A percentile compares a stretch with the other conserved stretches of the same genome.
phyloP scores from a whole-genome alignment of 352 stramenopile genomes.

The Phytophthora podocarpi region DNA sequence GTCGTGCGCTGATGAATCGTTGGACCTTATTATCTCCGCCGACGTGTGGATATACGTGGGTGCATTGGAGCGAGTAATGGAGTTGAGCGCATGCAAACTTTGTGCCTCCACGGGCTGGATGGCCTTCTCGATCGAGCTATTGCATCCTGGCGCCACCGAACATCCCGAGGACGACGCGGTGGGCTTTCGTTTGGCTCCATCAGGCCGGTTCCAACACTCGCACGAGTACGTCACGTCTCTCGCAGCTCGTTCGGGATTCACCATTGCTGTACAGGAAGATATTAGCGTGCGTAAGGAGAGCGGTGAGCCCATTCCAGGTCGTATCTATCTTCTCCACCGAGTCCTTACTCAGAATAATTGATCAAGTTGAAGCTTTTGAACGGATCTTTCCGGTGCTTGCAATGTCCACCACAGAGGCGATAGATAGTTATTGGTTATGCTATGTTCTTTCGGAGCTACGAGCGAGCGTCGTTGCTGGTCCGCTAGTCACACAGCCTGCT shows the following conservation, averaged over 20 bases:
- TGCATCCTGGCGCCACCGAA: slow-evolving; percentile 12
- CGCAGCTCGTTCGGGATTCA: slow-evolving; percentile 44
- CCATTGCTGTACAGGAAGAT: slow-evolving; percentile 41
- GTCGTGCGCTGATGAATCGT: slow-evolving; percentile 38
- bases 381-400: slow-evolving; percentile 20
- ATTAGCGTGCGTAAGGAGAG: slow-evolving; percentile 78
- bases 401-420: slow-evolving; percentile 15
- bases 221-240: slow-evolving; percentile 64
- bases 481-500: neutral
- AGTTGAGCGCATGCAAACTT: slow-evolving; percentile 51
- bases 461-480: slow-evolving; percentile 15
- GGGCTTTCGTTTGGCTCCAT: slow-evolving; percentile 63
- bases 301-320: slow-evolving; percentile 64
- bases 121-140: slow-evolving; percentile 74
- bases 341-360: neutral
- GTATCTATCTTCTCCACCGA: slow-evolving; percentile 62
- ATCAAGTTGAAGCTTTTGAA: neutral
- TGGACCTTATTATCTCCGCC: slow-evolving; percentile 75
- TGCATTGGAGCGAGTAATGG: slow-evolving; percentile 66
- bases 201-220: slow-evolving; percentile 81
- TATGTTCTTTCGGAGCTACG: slow-evolving; percentile 8
- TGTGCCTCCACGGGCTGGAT: slow-evolving; percentile 44
- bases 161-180: neutral
- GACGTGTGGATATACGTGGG: slow-evolving; percentile 92
- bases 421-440: slow-evolving; percentile 26